These are phyloP conservation scores for Metarhizium rileyi DNA, from an alignment of 2,329 filamentous ascomycete species.

Conservation along the genomic window DNA sequence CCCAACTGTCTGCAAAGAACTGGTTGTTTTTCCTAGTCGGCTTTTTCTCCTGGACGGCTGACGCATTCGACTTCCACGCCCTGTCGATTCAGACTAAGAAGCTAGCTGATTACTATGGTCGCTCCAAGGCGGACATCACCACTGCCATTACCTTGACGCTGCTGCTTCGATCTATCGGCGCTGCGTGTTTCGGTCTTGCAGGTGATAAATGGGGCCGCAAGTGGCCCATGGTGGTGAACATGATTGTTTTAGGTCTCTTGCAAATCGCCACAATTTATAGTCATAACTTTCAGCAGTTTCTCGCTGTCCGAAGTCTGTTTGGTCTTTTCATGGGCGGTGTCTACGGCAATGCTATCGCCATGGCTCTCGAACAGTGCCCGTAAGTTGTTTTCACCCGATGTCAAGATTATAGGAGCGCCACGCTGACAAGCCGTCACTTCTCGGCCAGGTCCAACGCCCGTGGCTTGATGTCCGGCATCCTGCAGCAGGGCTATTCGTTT, in stretches of 20 bases:
- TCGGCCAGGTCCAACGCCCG: slow-evolving; percentile 47
- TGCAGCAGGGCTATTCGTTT: slow-evolving; percentile 74
- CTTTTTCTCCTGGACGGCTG: slow-evolving; percentile 67
- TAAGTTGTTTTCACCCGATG: slow-evolving; percentile 23
- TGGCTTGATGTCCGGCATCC: slow-evolving; percentile 71
- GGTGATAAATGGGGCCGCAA: slow-evolving; percentile 75
- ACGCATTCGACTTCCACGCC: slow-evolving; percentile 78
- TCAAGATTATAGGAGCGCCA: neutral
- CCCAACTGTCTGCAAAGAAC: slow-evolving; percentile 51
- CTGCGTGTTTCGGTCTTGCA: slow-evolving; percentile 64
- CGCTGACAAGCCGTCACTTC: slow-evolving; percentile 12
- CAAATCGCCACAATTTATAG: slow-evolving; percentile 72
- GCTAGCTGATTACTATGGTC: slow-evolving; percentile 42
- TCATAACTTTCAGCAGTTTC: slow-evolving; percentile 59
- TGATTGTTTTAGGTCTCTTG: slow-evolving; percentile 58
- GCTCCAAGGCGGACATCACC: slow-evolving; percentile 55
- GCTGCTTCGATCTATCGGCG: slow-evolving; percentile 64
- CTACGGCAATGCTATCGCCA: slow-evolving; percentile 69
- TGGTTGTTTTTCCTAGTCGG: slow-evolving; percentile 73
- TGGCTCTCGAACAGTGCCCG: slow-evolving; percentile 66
- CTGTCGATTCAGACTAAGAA: slow-evolving; percentile 70
- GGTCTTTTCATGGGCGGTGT: slow-evolving; percentile 76
- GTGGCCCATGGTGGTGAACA: slow-evolving; percentile 75
- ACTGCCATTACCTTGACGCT: slow-evolving; percentile 69
- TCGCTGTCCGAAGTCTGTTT: slow-evolving; percentile 65